Base-by-base conservation (phyloP, 805 yeast genomes). In the Kazachstania africana region DNA sequence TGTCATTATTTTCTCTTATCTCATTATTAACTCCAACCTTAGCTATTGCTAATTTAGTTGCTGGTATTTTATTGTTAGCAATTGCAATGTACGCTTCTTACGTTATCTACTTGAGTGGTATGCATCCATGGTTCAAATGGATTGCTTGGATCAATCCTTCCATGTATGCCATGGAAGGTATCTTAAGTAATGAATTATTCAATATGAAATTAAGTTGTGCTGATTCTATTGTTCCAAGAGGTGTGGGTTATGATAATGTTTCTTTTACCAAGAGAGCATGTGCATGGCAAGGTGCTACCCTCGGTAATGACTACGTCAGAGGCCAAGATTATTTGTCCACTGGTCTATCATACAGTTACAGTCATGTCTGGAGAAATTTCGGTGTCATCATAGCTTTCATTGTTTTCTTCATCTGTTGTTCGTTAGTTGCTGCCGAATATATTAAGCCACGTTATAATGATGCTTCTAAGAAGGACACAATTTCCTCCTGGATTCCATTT, bases 51-150 rank as follows among this genome's bases (percentile, higher is more conserved):
- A 74, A 70, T 59, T 65, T 76, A 13, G 46, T 75, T 16, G 70
- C 76, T 8, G 78, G 82, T 55, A 39, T 75, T 12, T 39, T 64
- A 15, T 54, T 76, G 47, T 50, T 77, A 39, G 59, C 63, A 4
- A 45, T 71, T 37, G 59, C 68, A 16, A 57, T 74, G 39, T 78
- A 77, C 53, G 67, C 82, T n/a, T 80, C 83, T 17, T 74, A 62
- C 51, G 66, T 74, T 59, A 66, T 76, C 40, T 82, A 79, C 31
- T 53, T 67, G 23, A 66, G 67, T 3, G 60, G 65, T 8, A 71
- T 75, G 77, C 75, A 71, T 40, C 75, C 72, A 28, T 79, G 88
- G 87, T 75, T 76, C 42, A 66, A 72, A 36, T 77, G 82, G 80
- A 59, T 75, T 29, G 64, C 69, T 20, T 74, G 68, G 40, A 41